A percentile compares a stretch with the other conserved stretches of the same genome.
These are phyloP conservation scores for Linnemannia schmuckeri DNA, from an alignment of 192 early-diverging fungal species.

Conservation along the genomic window DNA sequence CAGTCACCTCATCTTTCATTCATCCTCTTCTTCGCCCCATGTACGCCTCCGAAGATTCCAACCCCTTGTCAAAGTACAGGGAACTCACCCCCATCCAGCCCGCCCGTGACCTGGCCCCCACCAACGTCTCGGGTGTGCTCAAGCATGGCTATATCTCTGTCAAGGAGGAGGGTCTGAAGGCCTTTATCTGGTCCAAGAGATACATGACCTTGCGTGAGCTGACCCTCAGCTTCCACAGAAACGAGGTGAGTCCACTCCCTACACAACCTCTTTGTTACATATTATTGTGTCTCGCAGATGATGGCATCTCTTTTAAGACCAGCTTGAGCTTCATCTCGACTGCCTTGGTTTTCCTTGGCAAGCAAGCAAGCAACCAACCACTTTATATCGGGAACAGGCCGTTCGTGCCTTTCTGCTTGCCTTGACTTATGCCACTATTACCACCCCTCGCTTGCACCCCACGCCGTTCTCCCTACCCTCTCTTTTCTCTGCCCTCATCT, in stretches of 20 bases:
- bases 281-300: background rate
- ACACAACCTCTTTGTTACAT: background rate
- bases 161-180: constrained; percentile 91
- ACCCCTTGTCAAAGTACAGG: constrained; percentile 51
- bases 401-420: background rate
- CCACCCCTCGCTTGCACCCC: no score
- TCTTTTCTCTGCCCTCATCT: background rate
- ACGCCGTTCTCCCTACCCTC: background rate
- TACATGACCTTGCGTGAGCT: constrained; percentile 90
- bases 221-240: constrained; percentile 93
- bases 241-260: constrained; percentile 78
- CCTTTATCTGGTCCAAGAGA: constrained; percentile 97
- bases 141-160: constrained; percentile 90
- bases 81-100: constrained; percentile 50
- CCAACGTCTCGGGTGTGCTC: constrained; percentile 61
- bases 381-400: background rate
- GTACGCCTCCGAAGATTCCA: constrained; percentile 48
- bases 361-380: background rate
- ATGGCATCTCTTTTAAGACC: constrained; percentile 6
- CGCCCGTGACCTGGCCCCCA: constrained; percentile 35
- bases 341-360: background rate
- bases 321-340: background rate
- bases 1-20: background rate
- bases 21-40: constrained; percentile 26
- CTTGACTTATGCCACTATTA: background rate